Evolutionary conservation across 768 basidiomycete genomes (phyloP).

Genomic region (Russula brevipes): DNA sequence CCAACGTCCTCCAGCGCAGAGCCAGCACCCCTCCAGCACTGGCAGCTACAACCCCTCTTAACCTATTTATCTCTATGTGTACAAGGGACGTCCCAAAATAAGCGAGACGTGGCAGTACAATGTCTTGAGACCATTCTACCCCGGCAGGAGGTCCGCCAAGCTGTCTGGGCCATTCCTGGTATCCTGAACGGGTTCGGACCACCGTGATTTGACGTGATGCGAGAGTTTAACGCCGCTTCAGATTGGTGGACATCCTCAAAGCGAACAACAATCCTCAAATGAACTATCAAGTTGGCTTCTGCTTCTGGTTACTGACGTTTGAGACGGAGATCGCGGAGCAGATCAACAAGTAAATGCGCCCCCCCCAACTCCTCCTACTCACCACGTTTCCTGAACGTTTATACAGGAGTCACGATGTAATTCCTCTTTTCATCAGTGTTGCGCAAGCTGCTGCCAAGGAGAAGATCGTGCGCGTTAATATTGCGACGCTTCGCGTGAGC

Average conservation of each 20-base stretch:
- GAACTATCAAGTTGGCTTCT: slow-evolving; percentile 90
- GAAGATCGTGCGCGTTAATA: slow-evolving; percentile 90
- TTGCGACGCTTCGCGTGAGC: slow-evolving; percentile 83
- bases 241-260: slow-evolving; percentile 78
- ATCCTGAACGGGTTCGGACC: slow-evolving; percentile 57
- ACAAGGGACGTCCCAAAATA: slow-evolving; percentile 47
- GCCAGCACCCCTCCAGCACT: slow-evolving; percentile 26
- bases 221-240: slow-evolving; percentile 31
- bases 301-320: slow-evolving; percentile 91
- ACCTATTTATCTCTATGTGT: slow-evolving; percentile 31
- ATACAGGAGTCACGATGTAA: slow-evolving; percentile 79
- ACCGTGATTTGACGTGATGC: slow-evolving; percentile 21
- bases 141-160: slow-evolving; percentile 70
- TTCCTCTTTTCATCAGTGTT: slow-evolving; percentile 76
- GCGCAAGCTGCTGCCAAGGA: slow-evolving; percentile 92
- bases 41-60: slow-evolving; percentile 35
- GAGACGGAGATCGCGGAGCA: slow-evolving; percentile 80
- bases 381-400: not conserved
- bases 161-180: slow-evolving; percentile 71
- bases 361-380: not conserved
- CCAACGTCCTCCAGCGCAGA: slow-evolving; percentile 28
- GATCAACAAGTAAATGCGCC: slow-evolving; percentile 68
- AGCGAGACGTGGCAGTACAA: slow-evolving; percentile 87
- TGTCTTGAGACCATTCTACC: slow-evolving; percentile 82
- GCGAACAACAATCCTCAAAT: slow-evolving; percentile 84